phyloP scores from a whole-genome alignment of 1,284 basidiomycete genomes.

The Sanguinoderma infundibulare region DNA sequence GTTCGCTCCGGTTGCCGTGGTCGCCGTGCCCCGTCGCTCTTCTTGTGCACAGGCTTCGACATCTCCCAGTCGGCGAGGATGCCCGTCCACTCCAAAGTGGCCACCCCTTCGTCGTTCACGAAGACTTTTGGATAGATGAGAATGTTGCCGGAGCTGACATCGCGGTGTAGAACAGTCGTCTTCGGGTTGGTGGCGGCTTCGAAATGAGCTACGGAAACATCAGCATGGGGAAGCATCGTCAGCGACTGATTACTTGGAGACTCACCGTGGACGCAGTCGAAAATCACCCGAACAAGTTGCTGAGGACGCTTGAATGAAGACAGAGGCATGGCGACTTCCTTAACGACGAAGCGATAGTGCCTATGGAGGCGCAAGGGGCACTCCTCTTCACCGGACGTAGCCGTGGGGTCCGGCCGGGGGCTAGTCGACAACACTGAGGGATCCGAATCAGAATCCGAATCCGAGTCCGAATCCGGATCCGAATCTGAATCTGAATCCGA shows the following conservation, averaged over 20 bases:
- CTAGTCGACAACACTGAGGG: too few relatives aligned
- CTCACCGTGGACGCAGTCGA: slow-evolving; percentile 5
- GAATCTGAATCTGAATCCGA: too few relatives aligned
- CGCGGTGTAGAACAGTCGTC: not conserved
- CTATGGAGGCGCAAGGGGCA: not conserved
- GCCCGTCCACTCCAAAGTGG: not conserved
- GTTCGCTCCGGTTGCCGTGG: not conserved
- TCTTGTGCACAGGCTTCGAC: not conserved
- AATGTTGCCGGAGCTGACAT: slow-evolving; percentile 1
- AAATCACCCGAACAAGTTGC: not conserved
- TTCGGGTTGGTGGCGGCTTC: not conserved
- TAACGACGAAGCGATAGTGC: slow-evolving; percentile 5
- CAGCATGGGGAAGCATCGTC: not conserved
- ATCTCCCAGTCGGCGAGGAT: slow-evolving; percentile 5
- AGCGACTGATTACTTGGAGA: not conserved
- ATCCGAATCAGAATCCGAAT: too few relatives aligned
- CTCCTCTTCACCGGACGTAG: not conserved
- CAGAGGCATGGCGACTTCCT: slow-evolving; percentile 1
- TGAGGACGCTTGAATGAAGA: not conserved
- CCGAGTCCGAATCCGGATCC: too few relatives aligned
- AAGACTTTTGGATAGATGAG: not conserved
- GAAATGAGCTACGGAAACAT: not conserved
- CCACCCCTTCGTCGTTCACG: not conserved
- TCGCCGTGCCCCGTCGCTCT: not conserved
- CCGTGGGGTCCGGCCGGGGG: too few relatives aligned